Base-by-base conservation (phyloP, 2,329 filamentous ascomycete genomes). In the Colletotrichum magnum region DNA sequence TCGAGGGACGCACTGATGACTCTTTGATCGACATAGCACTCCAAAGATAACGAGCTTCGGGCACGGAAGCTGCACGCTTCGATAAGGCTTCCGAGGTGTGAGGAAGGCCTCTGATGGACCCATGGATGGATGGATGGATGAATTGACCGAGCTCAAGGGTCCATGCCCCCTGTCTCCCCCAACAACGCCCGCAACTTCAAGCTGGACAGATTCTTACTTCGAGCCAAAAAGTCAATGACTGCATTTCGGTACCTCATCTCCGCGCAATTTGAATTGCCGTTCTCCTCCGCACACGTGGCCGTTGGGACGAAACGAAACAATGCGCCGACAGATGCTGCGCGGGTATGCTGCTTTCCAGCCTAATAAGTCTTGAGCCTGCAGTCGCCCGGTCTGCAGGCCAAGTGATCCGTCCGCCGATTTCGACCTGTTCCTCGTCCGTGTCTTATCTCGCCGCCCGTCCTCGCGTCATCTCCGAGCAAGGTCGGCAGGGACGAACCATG, bases 301-400 rank as follows among this genome's bases (percentile, higher is more conserved):
- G 15, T 51, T 61, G 50, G 67, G 67, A 61, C 67, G 67, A 69
- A 69, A 69, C 67, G 56, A 66, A 69, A 69, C 67, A 66, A 47
- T 39, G 56, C 36, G 50, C 62, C 54, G 51, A 60, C 57, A 39
- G 56, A n/a, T 28, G 1, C 32, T 36, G 18, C 51, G 54, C 58
- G 50, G 64, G 50, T 45, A 21, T 36, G 50, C 43, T 28, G 28
- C 12, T 28, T 59, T 51, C 32, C 43, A 36, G 51, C 45, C 26
- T 21, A 24, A 54, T 16, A 51, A 60, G 45, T 39, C 45, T 48
- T 51, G 39, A 16, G 43, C 54, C 56, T 62, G 59, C 59, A 54
- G 53, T 32, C 36, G 48, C 48, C 47, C 50, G 59, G 59, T 47
- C 28, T 52, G 47, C 21, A 64, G 32, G 10, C 41, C 54, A 32